Evolutionary conservation across 306 rosid genomes (phyloP), one percentile per base, ranked within the genome.

Genomic region (Sophora flavescens): DNA sequence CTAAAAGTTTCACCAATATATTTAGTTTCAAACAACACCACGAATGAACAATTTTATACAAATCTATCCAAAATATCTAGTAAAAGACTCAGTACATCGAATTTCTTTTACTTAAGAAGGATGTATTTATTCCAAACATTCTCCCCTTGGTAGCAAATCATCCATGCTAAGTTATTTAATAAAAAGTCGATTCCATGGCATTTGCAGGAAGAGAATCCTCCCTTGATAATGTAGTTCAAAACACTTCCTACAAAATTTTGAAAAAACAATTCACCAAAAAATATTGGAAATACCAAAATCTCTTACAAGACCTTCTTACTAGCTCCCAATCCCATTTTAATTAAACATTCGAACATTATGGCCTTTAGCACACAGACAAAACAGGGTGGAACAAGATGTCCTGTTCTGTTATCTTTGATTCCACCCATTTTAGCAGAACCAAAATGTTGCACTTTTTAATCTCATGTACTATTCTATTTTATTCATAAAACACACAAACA

Each of bases 41-140:
- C 39, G 76, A 76, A 73, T 47, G 44, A 54, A 77, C 65, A 81
- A 26, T 45, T 53, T 36, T 45, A 71, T 13, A 36, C 70, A 67
- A 77, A 71, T 38, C 38, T 65, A 79, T 63, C 30, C 41, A 60
- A 17, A 67, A 63, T 30, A 51, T 51, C 61, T n/a, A 63, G 52
- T 33, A 14, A 14, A 78, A 42, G 18, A 62, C 60, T 22, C 60
- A 15, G 30, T 44, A 68, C n/a, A 17, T 36, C 67, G 33, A 70
- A 59, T 61, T 38, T 65, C 44, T 47, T 70, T 59, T 72, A 42
- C 36, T 50, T 53, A 12, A 67, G 45, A 60, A 68, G 6, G 56
- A 30, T 2, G 57, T 8, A 41, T 30, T 62, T 61, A 36, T 30
- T 36, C 15, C 13, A 30, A 16, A 6, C 60, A 65, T 26, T 33